A percentile compares a stretch with the other conserved stretches of the same genome.
These are phyloP conservation scores for Solanum gracilifrons DNA, from an alignment of 257 asterid genomes.

Conservation along the genomic window DNA sequence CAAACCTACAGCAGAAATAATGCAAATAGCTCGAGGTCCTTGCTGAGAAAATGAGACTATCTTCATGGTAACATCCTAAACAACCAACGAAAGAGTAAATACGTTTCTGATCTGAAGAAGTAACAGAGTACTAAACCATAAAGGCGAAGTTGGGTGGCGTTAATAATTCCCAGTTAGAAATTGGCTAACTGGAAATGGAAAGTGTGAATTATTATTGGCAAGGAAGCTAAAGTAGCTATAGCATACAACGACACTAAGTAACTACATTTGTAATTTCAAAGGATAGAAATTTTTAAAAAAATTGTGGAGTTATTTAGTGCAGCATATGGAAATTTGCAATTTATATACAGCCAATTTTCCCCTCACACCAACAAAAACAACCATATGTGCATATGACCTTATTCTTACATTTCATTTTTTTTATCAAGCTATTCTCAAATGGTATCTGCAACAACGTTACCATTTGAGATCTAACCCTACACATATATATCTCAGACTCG, in stretches of 20 bases:
- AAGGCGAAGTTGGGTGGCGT: neutral
- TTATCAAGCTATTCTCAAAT: neutral
- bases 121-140: neutral
- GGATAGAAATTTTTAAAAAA: accelerated
- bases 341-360: neutral
- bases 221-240: neutral
- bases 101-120: neutral
- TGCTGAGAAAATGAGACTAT: conserved; percentile 59
- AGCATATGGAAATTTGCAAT: neutral
- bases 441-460: neutral
- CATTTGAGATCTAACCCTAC: neutral
- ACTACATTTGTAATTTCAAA: neutral
- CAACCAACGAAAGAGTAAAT: neutral
- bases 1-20: conserved; percentile 66
- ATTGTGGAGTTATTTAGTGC: neutral
- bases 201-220: neutral
- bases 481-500: neutral
- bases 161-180: neutral
- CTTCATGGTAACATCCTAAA: conserved; percentile 61
- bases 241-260: neutral
- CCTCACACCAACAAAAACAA: neutral
- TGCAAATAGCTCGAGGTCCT: conserved; percentile 81
- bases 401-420: neutral
- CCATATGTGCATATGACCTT: neutral
- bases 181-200: neutral